Base-by-base conservation (phyloP, 2,329 filamentous ascomycete genomes). In the Herpotrichia juniperi region DNA sequence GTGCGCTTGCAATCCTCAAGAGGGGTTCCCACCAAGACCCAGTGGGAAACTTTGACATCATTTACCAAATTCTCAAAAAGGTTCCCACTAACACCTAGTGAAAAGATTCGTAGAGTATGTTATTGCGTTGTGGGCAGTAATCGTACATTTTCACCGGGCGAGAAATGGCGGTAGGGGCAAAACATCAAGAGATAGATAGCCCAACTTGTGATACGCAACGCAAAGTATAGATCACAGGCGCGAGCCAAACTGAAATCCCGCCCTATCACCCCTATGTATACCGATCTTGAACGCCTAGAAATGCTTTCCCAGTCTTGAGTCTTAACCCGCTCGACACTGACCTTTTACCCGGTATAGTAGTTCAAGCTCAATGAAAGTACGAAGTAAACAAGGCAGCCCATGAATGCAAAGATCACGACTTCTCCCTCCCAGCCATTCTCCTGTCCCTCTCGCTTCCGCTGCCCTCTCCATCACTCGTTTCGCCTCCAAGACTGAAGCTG, bases 401-500 rank as follows among this genome's bases (percentile, higher is more conserved):
- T 8, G 17, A 45, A 28, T 34, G 37, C 21, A 30, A 14, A 19
- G 4, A 37, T 51, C 32, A 63, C 14, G 57, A 63, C 40, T 67
- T 59, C 51, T 71, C 67, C 50, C 67, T 64, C 42, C 44, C 37
- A 7, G 48, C 53, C 47, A 58, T 40, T 52, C 56, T 66, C 54
- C 61, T 68, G 17, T 66, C 69, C 14, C 62, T 63, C 17, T 72
- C 66, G 37, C 64, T 48, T 73, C 77, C 56, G 53, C 72, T 72
- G 10, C 57, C 62, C 30, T 69, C 71, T 10, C 70, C 70, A 32
- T 74, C 72, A 37, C 70, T 71, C 45, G 74, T 75, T 16, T 76
- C 79, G 31, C 75, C 78, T 1, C 79, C 81, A 24, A 83, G 66
- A 45, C 78, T 76, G 63, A 82, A 82, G 31, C 76, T 71, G 1